A percentile compares a stretch with the other conserved stretches of the same genome.
These are phyloP conservation scores for Annulohypoxylon truncatum DNA, from an alignment of 2,329 filamentous ascomycete species.

Conservation along the genomic window DNA sequence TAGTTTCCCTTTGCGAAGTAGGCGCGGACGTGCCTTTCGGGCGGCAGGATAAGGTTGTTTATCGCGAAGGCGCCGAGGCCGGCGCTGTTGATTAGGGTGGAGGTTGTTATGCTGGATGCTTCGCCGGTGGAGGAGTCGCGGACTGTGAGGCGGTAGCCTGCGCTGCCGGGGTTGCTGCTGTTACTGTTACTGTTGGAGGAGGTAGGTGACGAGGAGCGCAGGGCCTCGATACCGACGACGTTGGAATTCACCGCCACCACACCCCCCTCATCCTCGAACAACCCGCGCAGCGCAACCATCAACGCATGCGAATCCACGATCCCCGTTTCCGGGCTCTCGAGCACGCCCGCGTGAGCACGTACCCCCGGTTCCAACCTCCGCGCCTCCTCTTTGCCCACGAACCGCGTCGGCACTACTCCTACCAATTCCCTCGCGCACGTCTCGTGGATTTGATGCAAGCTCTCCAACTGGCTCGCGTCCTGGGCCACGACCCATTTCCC, in stretches of 20 bases:
- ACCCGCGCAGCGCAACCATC: conserved; percentile 83
- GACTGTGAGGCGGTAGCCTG: conserved; percentile 77
- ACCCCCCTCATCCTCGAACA: conserved; percentile 81
- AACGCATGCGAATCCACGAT: conserved; percentile 89
- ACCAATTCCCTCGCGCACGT: conserved; percentile 55
- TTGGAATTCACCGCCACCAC: conserved; percentile 75
- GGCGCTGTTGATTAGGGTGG: conserved; percentile 85
- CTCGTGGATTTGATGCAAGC: conserved; percentile 64
- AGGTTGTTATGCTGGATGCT: conserved; percentile 76
- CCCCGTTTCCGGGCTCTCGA: conserved; percentile 88
- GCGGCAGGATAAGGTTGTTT: conserved; percentile 82
- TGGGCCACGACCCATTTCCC: conserved; percentile 98
- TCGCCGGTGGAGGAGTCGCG: conserved; percentile 59
- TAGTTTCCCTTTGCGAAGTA: conserved; percentile 96
- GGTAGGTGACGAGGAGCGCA: too few relatives aligned
- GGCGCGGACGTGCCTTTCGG: conserved; percentile 65
- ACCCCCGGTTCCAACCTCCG: conserved; percentile 78
- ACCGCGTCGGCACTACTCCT: conserved; percentile 82
- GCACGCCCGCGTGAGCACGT: conserved; percentile 74
- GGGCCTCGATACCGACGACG: conserved; percentile 70
- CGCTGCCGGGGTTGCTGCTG: conserved; percentile 55
- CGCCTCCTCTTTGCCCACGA: conserved; percentile 73
- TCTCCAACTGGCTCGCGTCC: conserved; percentile 74
- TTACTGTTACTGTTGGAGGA: too few relatives aligned
- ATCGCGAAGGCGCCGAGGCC: conserved; percentile 81